Evolutionary conservation across 306 rosid species (phyloP).

Genomic region (Biancaea sappan): DNA sequence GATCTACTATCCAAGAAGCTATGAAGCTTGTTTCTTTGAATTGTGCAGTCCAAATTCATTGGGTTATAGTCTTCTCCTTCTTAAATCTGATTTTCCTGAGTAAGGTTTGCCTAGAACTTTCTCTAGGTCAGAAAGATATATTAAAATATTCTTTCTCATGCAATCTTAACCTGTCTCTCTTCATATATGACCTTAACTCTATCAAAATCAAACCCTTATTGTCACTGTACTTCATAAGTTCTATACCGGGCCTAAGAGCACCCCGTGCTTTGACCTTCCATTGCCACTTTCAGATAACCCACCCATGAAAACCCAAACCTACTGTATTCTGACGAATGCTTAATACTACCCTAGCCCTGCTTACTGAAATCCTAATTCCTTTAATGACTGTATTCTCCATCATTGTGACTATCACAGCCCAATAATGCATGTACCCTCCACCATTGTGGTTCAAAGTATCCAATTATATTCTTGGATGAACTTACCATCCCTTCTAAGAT

Average conservation of each 20-base stretch:
- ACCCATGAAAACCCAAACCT: background rate
- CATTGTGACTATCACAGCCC: background rate
- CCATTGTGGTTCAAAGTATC: background rate
- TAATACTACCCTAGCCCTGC: background rate
- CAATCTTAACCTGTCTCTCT: background rate
- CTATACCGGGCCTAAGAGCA: background rate
- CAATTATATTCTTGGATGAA: conserved; percentile 30
- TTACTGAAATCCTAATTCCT: conserved; percentile 5
- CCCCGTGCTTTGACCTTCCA: background rate
- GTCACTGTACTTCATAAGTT: background rate
- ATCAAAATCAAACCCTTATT: background rate
- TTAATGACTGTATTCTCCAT: background rate
- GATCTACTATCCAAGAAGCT: background rate
- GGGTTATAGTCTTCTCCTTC: background rate
- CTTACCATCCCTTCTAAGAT: conserved; percentile 94
- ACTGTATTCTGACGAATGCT: background rate
- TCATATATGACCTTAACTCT: background rate
- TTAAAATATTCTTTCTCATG: background rate
- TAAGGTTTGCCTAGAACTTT: background rate
- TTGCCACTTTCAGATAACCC: background rate
- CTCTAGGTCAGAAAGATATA: background rate
- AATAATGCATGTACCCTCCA: background rate
- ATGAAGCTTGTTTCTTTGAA: background rate
- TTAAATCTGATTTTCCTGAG: background rate
- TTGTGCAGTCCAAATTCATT: background rate